A percentile compares a stretch with the other conserved stretches of the same genome.
Conservation (phyloP, 2,329 filamentous ascomycete genomes). For the Fusarium nematophilum region DNA sequence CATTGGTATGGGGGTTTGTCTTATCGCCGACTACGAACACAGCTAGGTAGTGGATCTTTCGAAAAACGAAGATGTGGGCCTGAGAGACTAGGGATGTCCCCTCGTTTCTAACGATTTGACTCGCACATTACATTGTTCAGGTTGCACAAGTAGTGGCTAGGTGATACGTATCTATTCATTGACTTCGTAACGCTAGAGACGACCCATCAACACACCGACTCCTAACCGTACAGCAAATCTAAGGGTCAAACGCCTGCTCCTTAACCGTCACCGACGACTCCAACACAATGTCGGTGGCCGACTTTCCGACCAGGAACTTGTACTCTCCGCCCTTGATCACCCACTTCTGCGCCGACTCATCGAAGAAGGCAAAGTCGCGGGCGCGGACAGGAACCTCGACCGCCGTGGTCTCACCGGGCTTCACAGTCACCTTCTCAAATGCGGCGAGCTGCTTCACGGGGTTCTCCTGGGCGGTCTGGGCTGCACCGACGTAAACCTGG, state of each 20-base stretch:
- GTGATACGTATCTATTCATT: neutral
- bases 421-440: conserved; percentile 68
- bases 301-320: conserved; percentile 44
- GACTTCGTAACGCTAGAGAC: conserved; percentile 14
- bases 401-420: conserved; percentile 41
- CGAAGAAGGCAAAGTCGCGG: conserved; percentile 46
- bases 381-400: conserved; percentile 38
- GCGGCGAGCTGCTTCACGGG: conserved; percentile 72
- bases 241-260: conserved; percentile 36
- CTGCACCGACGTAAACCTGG: conserved; percentile 61
- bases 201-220: neutral
- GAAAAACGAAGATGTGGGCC: too few relatives aligned
- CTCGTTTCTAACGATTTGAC: too few relatives aligned
- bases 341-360: conserved; percentile 44
- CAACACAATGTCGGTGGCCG: conserved; percentile 39
- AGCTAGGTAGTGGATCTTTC: too few relatives aligned
- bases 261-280: conserved; percentile 35
- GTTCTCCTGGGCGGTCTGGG: conserved; percentile 30
- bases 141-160: too few relatives aligned
- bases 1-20: neutral
- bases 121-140: too few relatives aligned
- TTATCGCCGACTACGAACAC: too few relatives aligned
- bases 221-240: neutral
- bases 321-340: conserved; percentile 44
- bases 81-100: too few relatives aligned